Conservation (phyloP, 768 basidiomycete species). For the Pholiota molesta region DNA sequence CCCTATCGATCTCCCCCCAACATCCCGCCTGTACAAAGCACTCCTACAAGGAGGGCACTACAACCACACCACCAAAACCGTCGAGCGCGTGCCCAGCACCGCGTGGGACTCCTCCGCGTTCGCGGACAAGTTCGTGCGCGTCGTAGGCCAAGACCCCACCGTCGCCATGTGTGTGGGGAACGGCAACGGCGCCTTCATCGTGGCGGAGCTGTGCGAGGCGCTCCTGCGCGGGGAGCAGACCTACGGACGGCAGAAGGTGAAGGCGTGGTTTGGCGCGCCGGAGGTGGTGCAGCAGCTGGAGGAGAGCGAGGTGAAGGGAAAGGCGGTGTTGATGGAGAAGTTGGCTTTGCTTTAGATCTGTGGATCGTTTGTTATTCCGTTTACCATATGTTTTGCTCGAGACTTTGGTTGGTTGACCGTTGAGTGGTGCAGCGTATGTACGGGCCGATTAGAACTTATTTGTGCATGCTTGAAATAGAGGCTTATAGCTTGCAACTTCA, state of each 20-base stretch:
- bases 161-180: slow-evolving; percentile 60
- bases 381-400: too few species aligned
- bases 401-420: too few species aligned
- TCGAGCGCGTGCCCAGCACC: slow-evolving; percentile 47
- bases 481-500: too few species aligned
- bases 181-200: slow-evolving; percentile 71
- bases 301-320: slow-evolving; percentile 67
- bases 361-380: background rate
- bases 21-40: slow-evolving; percentile 84
- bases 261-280: slow-evolving; percentile 55
- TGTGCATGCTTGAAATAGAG: too few species aligned
- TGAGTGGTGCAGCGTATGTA: too few species aligned
- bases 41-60: slow-evolving; percentile 92
- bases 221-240: slow-evolving; percentile 40
- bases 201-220: slow-evolving; percentile 72
- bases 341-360: slow-evolving; percentile 33
- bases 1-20: slow-evolving; percentile 80
- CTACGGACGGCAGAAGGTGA: slow-evolving; percentile 47
- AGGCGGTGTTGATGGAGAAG: slow-evolving; percentile 67
- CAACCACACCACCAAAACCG: slow-evolving; percentile 56
- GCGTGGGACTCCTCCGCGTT: slow-evolving; percentile 63
- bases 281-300: slow-evolving; percentile 51
- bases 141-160: slow-evolving; percentile 54
- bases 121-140: slow-evolving; percentile 56
- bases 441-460: too few species aligned